Base-by-base conservation (phyloP, 1,139 yeast species). In the Williopsis jadinii region DNA sequence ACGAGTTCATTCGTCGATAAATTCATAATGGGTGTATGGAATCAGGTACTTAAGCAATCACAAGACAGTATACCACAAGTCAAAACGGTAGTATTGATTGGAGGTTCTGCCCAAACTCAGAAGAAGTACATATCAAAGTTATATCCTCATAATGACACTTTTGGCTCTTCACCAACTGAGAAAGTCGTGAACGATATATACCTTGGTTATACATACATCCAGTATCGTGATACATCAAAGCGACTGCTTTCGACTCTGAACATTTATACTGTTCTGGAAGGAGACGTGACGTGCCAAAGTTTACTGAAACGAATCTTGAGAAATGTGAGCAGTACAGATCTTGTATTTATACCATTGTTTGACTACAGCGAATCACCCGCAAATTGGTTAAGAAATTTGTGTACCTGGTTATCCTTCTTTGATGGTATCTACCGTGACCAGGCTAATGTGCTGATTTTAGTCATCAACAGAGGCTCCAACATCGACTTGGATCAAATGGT, bases 121-220 rank as follows among this genome's bases (percentile, higher is more conserved):
- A 37, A 38, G 13, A 15, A 19, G 2, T 35, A 50, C 27, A 50
- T 50, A 27, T 38, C 45, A 29, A 34, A 42, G 19, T 36, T 51
- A 8, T 40, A 47, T n/a, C 15, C 39, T 9, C 40, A 43, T 3
- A 37, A 37, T 6, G 42, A 44, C 3, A 38, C 50, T 1, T 44
- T 44, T 11, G 31, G 47, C 11, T 35, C 30, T 4, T 26, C 38
- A 30, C 14, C 9, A 47, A 44, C 10, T 28, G 30, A 28, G n/a
- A 11, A n/a, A n/a, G 11, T 28, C 9, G 12, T 28, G 1, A 59
- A 58, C 35, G 52, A 51, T 3, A 54, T 59, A 42, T 58, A 61
- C 3, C 39, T 64, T 24, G 70, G 68, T 1, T 68, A 65, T 42
- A 54, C 65, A 1, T 66, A 46, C 44, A 48, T 64, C 8, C 62